These are phyloP conservation scores for Leishmania gerbilli DNA, from an alignment of 208 protist genomes.

Conservation along the genomic window DNA sequence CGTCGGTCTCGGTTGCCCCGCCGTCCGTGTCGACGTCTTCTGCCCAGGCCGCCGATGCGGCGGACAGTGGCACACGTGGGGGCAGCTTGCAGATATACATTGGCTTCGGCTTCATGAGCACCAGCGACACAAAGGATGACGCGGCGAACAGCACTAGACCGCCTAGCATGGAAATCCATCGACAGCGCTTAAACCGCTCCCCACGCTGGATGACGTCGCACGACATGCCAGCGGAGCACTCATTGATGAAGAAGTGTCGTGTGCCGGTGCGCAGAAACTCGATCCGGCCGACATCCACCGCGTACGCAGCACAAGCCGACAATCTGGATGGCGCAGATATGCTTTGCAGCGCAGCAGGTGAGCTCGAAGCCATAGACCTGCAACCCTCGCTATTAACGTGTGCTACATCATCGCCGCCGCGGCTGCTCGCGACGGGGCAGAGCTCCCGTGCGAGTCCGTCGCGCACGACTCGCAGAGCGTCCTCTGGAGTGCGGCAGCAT, in stretches of 20 bases:
- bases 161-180: conserved; percentile 39
- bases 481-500: conserved; percentile 47
- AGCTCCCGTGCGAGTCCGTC: conserved; percentile 16
- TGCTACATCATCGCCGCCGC: too few relatives aligned
- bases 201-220: conserved; percentile 71
- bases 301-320: conserved; percentile 14
- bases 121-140: conserved; percentile 51
- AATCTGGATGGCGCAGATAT: background rate
- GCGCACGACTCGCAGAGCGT: conserved; percentile 38
- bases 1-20: background rate
- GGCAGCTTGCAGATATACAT: conserved; percentile 40
- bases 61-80: conserved; percentile 8
- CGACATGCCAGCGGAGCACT: conserved; percentile 81
- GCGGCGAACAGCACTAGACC: conserved; percentile 64
- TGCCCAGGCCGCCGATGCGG: background rate
- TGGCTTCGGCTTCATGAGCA: conserved; percentile 50
- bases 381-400: background rate
- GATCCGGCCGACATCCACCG: conserved; percentile 75
- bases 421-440: background rate
- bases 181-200: conserved; percentile 51
- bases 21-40: background rate
- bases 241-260: conserved; percentile 81
- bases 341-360: background rate
- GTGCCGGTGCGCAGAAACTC: conserved; percentile 65
- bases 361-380: background rate